phyloP scores from a whole-genome alignment of 345 rosid species.

The Salix arbutifolia region DNA sequence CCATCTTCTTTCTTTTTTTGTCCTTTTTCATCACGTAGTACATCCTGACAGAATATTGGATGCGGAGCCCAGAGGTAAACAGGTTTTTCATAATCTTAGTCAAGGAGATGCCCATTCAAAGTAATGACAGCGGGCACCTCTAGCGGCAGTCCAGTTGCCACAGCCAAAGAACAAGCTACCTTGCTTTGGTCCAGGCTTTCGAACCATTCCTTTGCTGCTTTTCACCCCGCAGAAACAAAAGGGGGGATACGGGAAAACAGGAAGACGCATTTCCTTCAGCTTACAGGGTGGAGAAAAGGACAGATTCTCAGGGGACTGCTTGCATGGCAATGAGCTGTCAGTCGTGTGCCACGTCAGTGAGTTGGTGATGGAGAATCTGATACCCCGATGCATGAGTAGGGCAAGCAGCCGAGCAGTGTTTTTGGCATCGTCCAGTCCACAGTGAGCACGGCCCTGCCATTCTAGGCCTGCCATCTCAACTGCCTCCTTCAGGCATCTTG shows the following conservation, averaged over 20 bases:
- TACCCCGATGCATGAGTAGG: constrained; percentile 33
- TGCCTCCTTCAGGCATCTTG: constrained; percentile 40
- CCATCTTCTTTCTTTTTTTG: background rate
- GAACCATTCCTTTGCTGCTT: constrained; percentile 32
- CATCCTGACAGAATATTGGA: constrained; percentile 11
- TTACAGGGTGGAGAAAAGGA: constrained; percentile 15
- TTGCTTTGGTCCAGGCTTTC: constrained; percentile 38
- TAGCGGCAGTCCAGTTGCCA: constrained; percentile 40
- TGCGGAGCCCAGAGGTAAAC: background rate
- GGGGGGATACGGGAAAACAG: constrained; percentile 29
- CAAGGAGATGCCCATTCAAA: constrained; percentile 40
- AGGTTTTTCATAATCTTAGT: constrained; percentile 12
- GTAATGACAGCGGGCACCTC: constrained; percentile 33
- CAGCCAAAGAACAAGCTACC: constrained; percentile 39
- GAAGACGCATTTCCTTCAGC: constrained; percentile 12
- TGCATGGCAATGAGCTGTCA: constrained; percentile 17
- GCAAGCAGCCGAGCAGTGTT: constrained; percentile 43
- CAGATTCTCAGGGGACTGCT: constrained; percentile 15
- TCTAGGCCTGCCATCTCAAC: constrained; percentile 41
- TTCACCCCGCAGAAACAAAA: constrained; percentile 41
- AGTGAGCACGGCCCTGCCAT: constrained; percentile 48
- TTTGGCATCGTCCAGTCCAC: constrained; percentile 45
- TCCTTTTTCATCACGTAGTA: constrained; percentile 1
- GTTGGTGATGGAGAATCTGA: constrained; percentile 37
- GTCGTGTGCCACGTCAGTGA: constrained; percentile 29